phyloP scores from a whole-genome alignment of 176 grass and related monocot genomes.

The Elymus sibiricus region DNA sequence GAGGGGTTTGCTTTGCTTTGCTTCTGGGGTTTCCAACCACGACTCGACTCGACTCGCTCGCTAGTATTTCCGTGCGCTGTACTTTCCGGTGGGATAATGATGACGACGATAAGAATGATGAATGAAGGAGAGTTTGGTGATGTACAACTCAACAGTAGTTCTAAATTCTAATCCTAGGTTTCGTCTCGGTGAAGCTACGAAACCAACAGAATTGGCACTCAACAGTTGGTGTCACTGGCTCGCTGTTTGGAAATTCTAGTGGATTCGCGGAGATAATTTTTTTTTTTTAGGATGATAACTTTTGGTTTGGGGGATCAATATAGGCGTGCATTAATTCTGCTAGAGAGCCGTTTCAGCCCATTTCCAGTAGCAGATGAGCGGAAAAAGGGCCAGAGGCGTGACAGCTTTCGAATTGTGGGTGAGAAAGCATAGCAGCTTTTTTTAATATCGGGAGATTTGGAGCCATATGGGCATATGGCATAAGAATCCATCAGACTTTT shows the following conservation, averaged over 20 bases:
- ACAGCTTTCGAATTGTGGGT: slow-evolving; percentile 11
- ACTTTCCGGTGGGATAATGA: background rate
- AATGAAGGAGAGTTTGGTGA: background rate
- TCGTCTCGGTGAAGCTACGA: background rate
- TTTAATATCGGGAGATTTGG: background rate
- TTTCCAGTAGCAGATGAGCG: background rate
- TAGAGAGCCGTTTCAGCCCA: too few species aligned
- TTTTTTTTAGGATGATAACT: too few species aligned
- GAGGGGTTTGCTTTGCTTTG: slow-evolving; percentile 9
- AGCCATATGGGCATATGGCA: background rate
- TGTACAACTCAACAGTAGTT: background rate
- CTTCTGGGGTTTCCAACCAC: slow-evolving; percentile 34
- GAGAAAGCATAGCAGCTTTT: background rate
- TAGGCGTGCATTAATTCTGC: background rate
- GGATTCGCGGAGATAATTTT: background rate
- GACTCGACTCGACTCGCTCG: background rate
- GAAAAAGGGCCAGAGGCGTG: background rate
- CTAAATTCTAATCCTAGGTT: background rate
- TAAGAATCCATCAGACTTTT: background rate
- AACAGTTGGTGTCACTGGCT: too few species aligned
- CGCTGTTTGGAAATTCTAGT: too few species aligned
- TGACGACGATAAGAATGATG: background rate
- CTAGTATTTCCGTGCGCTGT: slow-evolving; percentile 41
- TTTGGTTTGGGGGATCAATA: background rate
- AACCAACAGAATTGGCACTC: background rate